Evolutionary conservation across 1,284 basidiomycete species (phyloP).

Genomic region (Sparassis latifolia): DNA sequence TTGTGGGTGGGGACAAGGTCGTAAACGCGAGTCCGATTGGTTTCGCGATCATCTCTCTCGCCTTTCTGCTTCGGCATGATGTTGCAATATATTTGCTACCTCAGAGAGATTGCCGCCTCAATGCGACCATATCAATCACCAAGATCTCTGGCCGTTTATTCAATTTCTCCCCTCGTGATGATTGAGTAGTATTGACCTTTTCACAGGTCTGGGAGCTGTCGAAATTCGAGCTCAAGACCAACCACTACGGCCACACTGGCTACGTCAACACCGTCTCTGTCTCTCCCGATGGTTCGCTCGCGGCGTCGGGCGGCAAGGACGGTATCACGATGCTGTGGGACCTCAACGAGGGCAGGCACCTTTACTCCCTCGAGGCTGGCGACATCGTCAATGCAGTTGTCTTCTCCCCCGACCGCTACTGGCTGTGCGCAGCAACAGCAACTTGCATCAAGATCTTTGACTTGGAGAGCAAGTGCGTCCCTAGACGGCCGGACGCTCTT

Average conservation of each 20-base stretch:
- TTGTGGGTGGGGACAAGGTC: slow-evolving; percentile 98
- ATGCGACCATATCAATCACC: slow-evolving; percentile 72
- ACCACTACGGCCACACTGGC: slow-evolving; percentile 99
- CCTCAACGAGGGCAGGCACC: slow-evolving; percentile 99
- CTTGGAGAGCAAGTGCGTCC: slow-evolving; percentile 95
- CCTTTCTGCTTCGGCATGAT: slow-evolving; percentile 31
- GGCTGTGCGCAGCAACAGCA: slow-evolving; percentile 98
- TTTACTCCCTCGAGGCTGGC: slow-evolving; percentile 99
- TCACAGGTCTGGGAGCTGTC: slow-evolving; percentile 97
- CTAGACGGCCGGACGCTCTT: slow-evolving; percentile 97
- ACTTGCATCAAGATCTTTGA: slow-evolving; percentile 99
- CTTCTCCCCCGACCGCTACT: slow-evolving; percentile 99
- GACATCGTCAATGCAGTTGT: slow-evolving; percentile 99
- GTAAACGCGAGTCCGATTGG: slow-evolving; percentile 79
- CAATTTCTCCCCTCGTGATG: neutral
- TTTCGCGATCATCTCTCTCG: neutral
- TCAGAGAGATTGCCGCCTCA: slow-evolving; percentile 52
- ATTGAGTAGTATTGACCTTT: slow-evolving; percentile 9
- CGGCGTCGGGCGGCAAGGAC: slow-evolving; percentile 99
- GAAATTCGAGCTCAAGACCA: slow-evolving; percentile 99
- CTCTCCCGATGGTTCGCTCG: slow-evolving; percentile 98
- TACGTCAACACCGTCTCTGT: slow-evolving; percentile 99
- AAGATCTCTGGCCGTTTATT: slow-evolving; percentile 30
- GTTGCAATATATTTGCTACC: slow-evolving; percentile 74
- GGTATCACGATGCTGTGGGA: slow-evolving; percentile 99